These are phyloP conservation scores for Alisma plantagoaquatica DNA, from an alignment of 106 monocot species.

Conservation along the genomic window DNA sequence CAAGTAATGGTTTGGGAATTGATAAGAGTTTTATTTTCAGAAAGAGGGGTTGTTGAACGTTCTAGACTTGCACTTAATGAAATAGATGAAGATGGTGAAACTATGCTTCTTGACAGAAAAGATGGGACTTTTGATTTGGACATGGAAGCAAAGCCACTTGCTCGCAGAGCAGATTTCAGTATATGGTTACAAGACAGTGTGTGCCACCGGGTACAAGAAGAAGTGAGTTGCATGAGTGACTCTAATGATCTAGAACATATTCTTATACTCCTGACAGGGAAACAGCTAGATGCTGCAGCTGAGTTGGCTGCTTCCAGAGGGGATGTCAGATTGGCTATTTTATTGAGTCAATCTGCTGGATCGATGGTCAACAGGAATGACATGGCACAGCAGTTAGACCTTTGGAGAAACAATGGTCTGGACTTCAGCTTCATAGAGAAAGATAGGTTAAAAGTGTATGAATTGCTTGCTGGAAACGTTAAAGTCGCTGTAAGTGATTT, in stretches of 20 bases:
- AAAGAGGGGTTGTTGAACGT: conserved; percentile 29
- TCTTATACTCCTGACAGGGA: conserved; percentile 59
- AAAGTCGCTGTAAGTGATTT: conserved; percentile 44
- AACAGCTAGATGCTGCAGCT: conserved; percentile 75
- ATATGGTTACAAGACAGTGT: conserved; percentile 94
- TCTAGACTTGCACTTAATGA: conserved; percentile 29
- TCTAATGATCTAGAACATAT: conserved; percentile 62
- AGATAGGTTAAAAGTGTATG: conserved; percentile 67
- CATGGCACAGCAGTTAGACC: conserved; percentile 63
- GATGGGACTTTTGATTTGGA: conserved; percentile 49
- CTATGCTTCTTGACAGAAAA: conserved; percentile 76
- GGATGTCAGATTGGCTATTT: conserved; percentile 75
- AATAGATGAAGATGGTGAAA: conserved; percentile 22
- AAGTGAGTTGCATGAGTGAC: conserved; percentile 58
- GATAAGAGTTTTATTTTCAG: conserved; percentile 84
- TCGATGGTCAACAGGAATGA: conserved; percentile 78
- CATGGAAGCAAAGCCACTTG: conserved; percentile 47
- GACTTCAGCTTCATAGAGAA: conserved; percentile 83
- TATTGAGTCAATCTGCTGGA: conserved; percentile 80
- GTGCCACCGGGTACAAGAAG: conserved; percentile 77
- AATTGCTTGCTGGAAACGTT: conserved; percentile 86
- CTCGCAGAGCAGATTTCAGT: conserved; percentile 90
- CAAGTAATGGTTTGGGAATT: conserved; percentile 87
- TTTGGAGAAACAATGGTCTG: conserved; percentile 83
- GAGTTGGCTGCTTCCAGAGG: conserved; percentile 82